These are phyloP conservation scores for Scytalidium lignicola DNA, from an alignment of 2,329 filamentous ascomycete species.

Conservation along the genomic window DNA sequence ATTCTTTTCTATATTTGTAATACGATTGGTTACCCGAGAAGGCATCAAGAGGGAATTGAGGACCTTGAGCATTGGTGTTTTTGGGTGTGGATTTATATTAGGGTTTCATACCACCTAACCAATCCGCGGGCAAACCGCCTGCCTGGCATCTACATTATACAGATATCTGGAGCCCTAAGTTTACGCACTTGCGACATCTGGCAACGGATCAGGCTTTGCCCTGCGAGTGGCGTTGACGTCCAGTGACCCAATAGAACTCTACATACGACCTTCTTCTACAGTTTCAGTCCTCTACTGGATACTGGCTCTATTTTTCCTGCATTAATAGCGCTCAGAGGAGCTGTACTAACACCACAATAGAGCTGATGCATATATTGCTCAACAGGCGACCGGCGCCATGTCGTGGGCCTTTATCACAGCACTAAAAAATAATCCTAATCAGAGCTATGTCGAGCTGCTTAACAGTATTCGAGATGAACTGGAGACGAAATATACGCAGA, in stretches of 20 bases:
- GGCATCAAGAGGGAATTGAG: conserved; percentile 48
- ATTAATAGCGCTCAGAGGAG: too few relatives aligned
- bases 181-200: conserved; percentile 19
- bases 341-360: too few relatives aligned
- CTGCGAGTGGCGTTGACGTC: conserved; percentile 28
- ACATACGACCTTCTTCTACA: background rate
- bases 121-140: background rate
- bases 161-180: conserved; percentile 18
- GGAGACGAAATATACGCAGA: conserved; percentile 81
- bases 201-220: conserved; percentile 23
- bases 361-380: conserved; percentile 80
- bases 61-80: conserved; percentile 32
- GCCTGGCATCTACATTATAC: conserved; percentile 4
- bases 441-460: conserved; percentile 92
- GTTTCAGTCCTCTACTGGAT: conserved; percentile 7
- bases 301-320: conserved; percentile 3
- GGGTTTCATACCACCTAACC: background rate
- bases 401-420: conserved; percentile 93
- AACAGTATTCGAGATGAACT: conserved; percentile 94
- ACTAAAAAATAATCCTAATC: conserved; percentile 86
- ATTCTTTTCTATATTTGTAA: conserved; percentile 55
- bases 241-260: conserved; percentile 6
- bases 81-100: background rate
- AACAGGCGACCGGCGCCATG: conserved; percentile 95
- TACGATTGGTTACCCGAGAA: conserved; percentile 50